Percentiles rank a stretch among this genome's conserved stretches.
phyloP scores from a whole-genome alignment of 192 early-diverging fungal genomes.

The Irineochytrium annulatum region DNA sequence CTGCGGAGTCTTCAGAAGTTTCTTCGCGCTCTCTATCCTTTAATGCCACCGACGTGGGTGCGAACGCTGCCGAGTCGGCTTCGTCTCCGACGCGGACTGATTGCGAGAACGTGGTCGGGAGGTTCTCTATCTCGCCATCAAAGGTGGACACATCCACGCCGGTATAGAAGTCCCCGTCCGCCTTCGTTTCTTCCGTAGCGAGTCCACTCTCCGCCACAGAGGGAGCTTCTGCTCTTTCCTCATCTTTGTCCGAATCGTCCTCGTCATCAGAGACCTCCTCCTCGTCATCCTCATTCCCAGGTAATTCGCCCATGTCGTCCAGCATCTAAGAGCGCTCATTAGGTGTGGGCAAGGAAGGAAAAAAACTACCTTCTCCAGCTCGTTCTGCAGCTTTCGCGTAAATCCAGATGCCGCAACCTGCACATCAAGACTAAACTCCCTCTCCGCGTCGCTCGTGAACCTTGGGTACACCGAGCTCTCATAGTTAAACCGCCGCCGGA shows the following conservation, averaged over 20 bases:
- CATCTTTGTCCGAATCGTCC: constrained; percentile 2
- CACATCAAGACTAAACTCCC: constrained; percentile 89
- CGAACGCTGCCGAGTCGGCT: background rate
- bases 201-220: background rate
- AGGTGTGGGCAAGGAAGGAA: background rate
- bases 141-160: background rate
- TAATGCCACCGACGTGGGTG: background rate
- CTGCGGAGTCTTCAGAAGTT: background rate
- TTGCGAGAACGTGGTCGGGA: constrained; percentile 7
- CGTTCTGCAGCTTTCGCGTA: constrained; percentile 82
- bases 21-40: background rate
- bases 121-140: background rate
- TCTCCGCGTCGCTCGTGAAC: constrained; percentile 73
- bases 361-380: constrained; percentile 67
- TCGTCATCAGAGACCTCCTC: constrained; percentile 22
- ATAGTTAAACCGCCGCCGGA: constrained; percentile 85
- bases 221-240: constrained; percentile 11
- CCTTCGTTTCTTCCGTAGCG: background rate
- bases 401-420: constrained; percentile 97
- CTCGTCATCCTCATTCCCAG: constrained; percentile 15
- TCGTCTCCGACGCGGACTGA: background rate
- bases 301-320: background rate
- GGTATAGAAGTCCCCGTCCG: background rate
- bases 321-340: background rate
- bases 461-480: constrained; percentile 89